A percentile compares a stretch with the other conserved stretches of the same genome.
These are phyloP conservation scores for Cryomyces minteri DNA, from an alignment of 495 filamentous ascomycete species.

Conservation along the genomic window DNA sequence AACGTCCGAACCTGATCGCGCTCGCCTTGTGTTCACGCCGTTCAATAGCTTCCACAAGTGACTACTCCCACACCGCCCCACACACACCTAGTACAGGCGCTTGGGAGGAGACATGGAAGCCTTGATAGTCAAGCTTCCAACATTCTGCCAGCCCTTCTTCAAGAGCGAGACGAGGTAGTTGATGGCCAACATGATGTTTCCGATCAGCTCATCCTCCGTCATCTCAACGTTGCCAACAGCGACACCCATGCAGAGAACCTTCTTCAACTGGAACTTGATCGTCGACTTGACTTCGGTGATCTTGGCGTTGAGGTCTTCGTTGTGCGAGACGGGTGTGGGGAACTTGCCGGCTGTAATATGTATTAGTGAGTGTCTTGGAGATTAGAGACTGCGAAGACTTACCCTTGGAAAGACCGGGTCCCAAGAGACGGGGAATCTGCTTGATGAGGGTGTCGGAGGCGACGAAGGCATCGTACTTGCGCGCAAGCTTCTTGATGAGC, in stretches of 20 bases:
- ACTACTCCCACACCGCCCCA: too few species aligned
- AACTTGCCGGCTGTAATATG: constrained; percentile 73
- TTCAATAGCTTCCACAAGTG: too few species aligned
- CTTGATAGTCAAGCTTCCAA: constrained; percentile 97
- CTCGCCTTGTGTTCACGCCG: too few species aligned
- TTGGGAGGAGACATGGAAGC: constrained; percentile 96
- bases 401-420: constrained; percentile 97
- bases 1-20: too few species aligned
- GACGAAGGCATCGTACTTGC: constrained; percentile 99
- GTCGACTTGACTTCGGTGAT: constrained; percentile 98
- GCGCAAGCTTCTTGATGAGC: constrained; percentile 99
- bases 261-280: constrained; percentile 99
- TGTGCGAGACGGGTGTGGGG: constrained; percentile 91
- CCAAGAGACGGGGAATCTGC: constrained; percentile 98
- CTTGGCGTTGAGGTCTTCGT: constrained; percentile 80
- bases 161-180: constrained; percentile 97
- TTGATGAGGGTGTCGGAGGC: constrained; percentile 93
- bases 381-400: constrained; percentile 14
- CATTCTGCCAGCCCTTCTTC: constrained; percentile 99
- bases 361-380: constrained; percentile 3
- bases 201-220: constrained; percentile 86
- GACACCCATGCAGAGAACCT: constrained; percentile 98
- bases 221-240: constrained; percentile 96
- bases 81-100: constrained; percentile 64
- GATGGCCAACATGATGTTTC: constrained; percentile 95